A percentile compares a stretch with the other conserved stretches of the same genome.
These are phyloP conservation scores for Alternaria sp. DNA, from an alignment of 2,329 filamentous ascomycete genomes.

Conservation along the genomic window DNA sequence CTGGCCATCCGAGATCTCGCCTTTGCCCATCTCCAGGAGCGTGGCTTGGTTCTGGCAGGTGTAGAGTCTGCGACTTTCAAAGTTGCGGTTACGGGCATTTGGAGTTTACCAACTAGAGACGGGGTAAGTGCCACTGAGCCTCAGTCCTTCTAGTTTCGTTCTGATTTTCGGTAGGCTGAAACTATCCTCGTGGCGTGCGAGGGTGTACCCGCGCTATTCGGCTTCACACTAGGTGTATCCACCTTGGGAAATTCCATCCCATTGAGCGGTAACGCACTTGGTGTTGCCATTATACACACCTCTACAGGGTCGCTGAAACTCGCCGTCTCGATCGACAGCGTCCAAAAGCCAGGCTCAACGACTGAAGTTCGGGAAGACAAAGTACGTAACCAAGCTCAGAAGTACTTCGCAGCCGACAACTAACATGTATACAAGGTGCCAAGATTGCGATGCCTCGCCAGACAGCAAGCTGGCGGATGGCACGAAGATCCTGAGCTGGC, in stretches of 20 bases:
- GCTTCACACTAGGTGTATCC: conserved; percentile 61
- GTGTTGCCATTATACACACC: conserved; percentile 52
- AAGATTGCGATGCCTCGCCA: conserved; percentile 40
- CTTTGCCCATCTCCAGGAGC: conserved; percentile 27
- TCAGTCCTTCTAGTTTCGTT: not conserved
- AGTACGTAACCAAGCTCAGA: conserved; percentile 29
- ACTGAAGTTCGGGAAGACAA: conserved; percentile 46
- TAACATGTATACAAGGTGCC: conserved; percentile 27
- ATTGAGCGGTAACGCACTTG: conserved; percentile 72
- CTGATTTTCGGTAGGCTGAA: conserved; percentile 29
- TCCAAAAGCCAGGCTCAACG: conserved; percentile 62
- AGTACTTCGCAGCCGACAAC: conserved; percentile 6
- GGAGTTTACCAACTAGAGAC: conserved; percentile 45
- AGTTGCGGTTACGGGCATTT: conserved; percentile 62
- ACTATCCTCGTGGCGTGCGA: conserved; percentile 54
- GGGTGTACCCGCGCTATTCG: conserved; percentile 68
- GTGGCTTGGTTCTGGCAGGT: conserved; percentile 20
- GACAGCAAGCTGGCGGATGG: conserved; percentile 33
- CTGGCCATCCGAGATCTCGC: conserved; percentile 52
- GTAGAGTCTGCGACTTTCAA: conserved; percentile 37
- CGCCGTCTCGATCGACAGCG: conserved; percentile 63
- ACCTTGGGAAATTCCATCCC: conserved; percentile 56
- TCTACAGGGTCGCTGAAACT: conserved; percentile 18
- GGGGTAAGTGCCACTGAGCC: conserved; percentile 53
- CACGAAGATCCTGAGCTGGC: conserved; percentile 24